Conservation (phyloP, 768 basidiomycete species). For the Cytidiella melzeri region DNA sequence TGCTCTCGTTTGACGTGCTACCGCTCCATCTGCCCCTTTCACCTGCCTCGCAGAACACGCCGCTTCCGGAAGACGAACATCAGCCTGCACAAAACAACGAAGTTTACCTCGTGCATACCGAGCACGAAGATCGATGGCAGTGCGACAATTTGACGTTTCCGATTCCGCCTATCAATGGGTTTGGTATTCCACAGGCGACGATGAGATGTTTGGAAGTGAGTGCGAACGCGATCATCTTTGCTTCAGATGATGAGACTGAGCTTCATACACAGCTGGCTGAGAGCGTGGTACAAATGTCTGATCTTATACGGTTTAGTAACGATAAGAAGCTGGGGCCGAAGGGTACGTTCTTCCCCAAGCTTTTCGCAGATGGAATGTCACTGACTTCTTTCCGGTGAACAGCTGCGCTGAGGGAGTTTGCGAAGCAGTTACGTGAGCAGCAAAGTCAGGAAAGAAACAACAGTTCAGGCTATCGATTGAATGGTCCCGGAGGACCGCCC, state of each 20-base stretch:
- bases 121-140: slow-evolving; percentile 50
- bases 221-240: slow-evolving; percentile 1
- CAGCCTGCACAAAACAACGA: slow-evolving; percentile 6
- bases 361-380: no score
- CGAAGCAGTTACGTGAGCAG: slow-evolving; percentile 32
- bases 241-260: slow-evolving; percentile 8
- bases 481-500: not conserved
- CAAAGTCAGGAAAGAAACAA: not conserved
- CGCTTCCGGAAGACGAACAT: slow-evolving; percentile 20
- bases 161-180: slow-evolving; percentile 80
- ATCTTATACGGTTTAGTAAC: slow-evolving; percentile 61
- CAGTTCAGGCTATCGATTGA: not conserved
- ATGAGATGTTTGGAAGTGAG: slow-evolving; percentile 83
- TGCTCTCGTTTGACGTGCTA: slow-evolving; percentile 54
- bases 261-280: slow-evolving; percentile 61
- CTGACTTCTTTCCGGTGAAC: slow-evolving; percentile 3
- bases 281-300: slow-evolving; percentile 74
- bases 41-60: slow-evolving; percentile 11
- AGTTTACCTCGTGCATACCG: not conserved
- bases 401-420: slow-evolving; percentile 41
- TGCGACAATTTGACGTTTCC: slow-evolving; percentile 56
- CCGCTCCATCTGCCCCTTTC: slow-evolving; percentile 41
- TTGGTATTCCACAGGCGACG: slow-evolving; percentile 83
- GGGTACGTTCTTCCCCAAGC: slow-evolving; percentile 60
- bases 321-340: slow-evolving; percentile 53